Evolutionary conservation across 805 yeast species (phyloP).

Genomic region (Candida andamanensis): DNA sequence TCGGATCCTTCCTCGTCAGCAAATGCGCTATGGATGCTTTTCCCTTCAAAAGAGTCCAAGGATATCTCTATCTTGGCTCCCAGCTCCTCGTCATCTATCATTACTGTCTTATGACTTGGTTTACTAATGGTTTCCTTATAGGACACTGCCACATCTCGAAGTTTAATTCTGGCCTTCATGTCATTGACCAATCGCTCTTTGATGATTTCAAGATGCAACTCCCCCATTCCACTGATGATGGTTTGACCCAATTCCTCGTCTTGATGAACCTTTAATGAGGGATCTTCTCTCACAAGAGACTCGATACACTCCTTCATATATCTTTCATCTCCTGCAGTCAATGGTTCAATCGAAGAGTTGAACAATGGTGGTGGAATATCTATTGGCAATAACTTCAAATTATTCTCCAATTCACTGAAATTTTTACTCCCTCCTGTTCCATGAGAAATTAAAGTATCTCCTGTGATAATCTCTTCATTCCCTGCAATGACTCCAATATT

Average conservation of each 20-base stretch:
- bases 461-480: slow-evolving; percentile 69
- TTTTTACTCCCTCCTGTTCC: slow-evolving; percentile 38
- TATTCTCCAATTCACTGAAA: slow-evolving; percentile 40
- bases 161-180: slow-evolving; percentile 72
- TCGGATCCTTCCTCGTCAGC: slow-evolving; percentile 39
- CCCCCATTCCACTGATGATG: slow-evolving; percentile 94
- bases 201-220: slow-evolving; percentile 86
- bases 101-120: slow-evolving; percentile 17
- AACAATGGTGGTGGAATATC: slow-evolving; percentile 89
- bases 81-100: slow-evolving; percentile 14
- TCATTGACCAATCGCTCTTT: slow-evolving; percentile 73
- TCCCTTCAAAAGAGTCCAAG: slow-evolving; percentile 36
- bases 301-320: slow-evolving; percentile 66
- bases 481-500: slow-evolving; percentile 90
- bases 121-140: slow-evolving; percentile 63
- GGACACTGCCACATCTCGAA: slow-evolving; percentile 84
- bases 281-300: slow-evolving; percentile 78
- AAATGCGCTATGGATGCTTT: slow-evolving; percentile 22
- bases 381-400: slow-evolving; percentile 65
- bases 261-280: slow-evolving; percentile 64
- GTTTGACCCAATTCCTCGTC: slow-evolving; percentile 90
- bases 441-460: slow-evolving; percentile 80
- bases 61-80: slow-evolving; percentile 21
- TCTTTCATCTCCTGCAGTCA: slow-evolving; percentile 73
- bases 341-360: slow-evolving; percentile 78